Base-by-base conservation (phyloP, 179 eudicot genomes). In the Corrigiola litoralis region DNA sequence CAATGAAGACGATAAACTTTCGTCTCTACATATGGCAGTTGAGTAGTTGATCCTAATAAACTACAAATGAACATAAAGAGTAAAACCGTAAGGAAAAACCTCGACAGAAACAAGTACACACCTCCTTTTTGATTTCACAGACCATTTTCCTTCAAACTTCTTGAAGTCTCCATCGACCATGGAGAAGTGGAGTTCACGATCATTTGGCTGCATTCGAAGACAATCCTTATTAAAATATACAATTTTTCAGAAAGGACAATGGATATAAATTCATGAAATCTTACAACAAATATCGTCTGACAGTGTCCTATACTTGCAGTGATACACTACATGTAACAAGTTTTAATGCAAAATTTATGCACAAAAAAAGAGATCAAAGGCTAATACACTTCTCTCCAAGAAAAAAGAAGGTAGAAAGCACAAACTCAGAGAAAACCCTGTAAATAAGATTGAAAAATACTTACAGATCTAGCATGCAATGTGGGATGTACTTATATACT, bases 101-200 rank as follows among this genome's bases (percentile, higher is more conserved):
- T 25, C 56, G 46, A 42, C 17, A 34, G 9, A 4, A 45, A 23
- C 25, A 29, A 24, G 31, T 61, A 21, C 25, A 41, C 76, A 90
- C 99, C 95, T 85, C 76, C 68, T 77, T 57, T 71, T 78, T 25
- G 83, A 80, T 75, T 83, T 88, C 49, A 94, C 75, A 5, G 81
- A 77, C 99, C 99, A 94, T 71, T 86, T 94, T 55, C 99, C 99
- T 83, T 94, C 97, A 80, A 94, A 94, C 79, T 94, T 94, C 88
- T 94, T 94, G 76, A 94, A 94, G 77, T 94, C 99, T 51, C 97
- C 97, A 78, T 90, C 97, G 67, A 88, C 99, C 99, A 94, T 90
- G 53, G 84, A 88, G 73, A 94, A 94, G 42, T 68, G 89, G 42
- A 94, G 92, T 56, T 94, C 97, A 59, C 95, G 92, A 34, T 81